Evolutionary conservation across 106 monocot species (phyloP).

Genomic region (Narthecium ossifragum): DNA sequence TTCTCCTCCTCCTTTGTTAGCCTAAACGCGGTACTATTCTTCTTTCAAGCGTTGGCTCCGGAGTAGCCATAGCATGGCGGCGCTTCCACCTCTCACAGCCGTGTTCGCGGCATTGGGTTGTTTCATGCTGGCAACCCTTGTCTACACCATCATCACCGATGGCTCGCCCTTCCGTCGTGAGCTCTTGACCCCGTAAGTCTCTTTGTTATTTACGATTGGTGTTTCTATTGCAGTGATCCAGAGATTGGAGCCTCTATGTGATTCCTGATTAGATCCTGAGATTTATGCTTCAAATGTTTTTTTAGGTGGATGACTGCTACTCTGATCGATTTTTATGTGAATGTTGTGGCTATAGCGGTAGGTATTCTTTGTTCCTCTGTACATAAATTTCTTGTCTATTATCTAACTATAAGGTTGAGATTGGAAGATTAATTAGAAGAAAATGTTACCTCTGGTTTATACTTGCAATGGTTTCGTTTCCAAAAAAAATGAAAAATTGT

Average conservation of each 20-base stretch:
- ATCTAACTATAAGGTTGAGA: too few relatives aligned
- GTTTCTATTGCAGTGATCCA: conserved; percentile 1
- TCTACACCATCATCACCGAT: conserved; percentile 68
- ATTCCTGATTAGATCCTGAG: too few relatives aligned
- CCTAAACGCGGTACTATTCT: too few relatives aligned
- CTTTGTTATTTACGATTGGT: too few relatives aligned
- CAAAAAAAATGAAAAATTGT: not conserved
- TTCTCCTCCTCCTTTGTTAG: too few relatives aligned
- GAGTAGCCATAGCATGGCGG: too few relatives aligned
- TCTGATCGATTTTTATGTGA: conserved; percentile 80
- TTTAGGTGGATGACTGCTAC: conserved; percentile 79
- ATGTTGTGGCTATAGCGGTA: conserved; percentile 78
- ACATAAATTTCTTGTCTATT: too few relatives aligned
- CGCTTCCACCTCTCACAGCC: too few relatives aligned
- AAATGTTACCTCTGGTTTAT: too few relatives aligned
- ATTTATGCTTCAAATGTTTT: conserved; percentile 11
- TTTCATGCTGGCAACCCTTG: conserved; percentile 54
- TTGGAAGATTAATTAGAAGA: not conserved
- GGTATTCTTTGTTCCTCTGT: not conserved
- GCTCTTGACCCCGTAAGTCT: conserved; percentile 74
- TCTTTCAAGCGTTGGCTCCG: too few relatives aligned
- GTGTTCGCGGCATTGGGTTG: conserved; percentile 60
- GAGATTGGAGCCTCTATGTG: conserved; percentile 18
- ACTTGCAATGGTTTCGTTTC: too few relatives aligned
- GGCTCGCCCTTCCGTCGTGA: conserved; percentile 79